Evolutionary conservation across 768 basidiomycete species (phyloP).

Genomic region (Mycena sanguinolenta): DNA sequence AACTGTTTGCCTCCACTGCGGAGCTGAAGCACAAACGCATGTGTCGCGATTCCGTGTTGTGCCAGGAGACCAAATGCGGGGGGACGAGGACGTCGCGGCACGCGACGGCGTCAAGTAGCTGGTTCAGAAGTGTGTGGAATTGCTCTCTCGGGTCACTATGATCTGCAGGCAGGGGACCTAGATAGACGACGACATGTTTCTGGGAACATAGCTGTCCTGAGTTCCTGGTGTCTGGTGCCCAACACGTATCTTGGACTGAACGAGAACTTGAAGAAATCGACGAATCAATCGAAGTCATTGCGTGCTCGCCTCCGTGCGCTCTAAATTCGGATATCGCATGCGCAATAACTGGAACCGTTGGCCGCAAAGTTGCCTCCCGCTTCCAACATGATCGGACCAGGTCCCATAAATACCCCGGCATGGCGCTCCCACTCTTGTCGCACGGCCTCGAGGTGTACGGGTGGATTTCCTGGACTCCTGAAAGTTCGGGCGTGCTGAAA

Average conservation of each 20-base stretch:
- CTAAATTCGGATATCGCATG: no score
- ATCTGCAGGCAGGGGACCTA: background rate
- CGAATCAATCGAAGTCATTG: no score
- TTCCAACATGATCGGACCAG: background rate
- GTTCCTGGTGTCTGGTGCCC: no score
- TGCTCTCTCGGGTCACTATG: background rate
- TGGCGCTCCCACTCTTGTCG: background rate
- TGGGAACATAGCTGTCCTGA: background rate
- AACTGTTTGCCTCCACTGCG: slow-evolving; percentile 9
- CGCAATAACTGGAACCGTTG: no score
- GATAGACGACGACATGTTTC: background rate
- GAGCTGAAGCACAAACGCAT: background rate
- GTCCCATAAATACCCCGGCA: background rate
- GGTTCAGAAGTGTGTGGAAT: background rate
- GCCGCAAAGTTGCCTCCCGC: background rate
- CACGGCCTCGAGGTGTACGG: background rate
- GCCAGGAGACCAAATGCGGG: background rate
- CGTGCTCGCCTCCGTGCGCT: no score
- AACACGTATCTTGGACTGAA: no score
- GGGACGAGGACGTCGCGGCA: no score
- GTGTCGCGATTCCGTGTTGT: slow-evolving; percentile 6
- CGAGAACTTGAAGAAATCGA: no score
- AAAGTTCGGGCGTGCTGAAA: no score
- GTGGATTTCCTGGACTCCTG: background rate
- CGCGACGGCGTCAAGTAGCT: background rate